phyloP scores from a whole-genome alignment of 345 rosid genomes.

The Citrus mangshanensis region DNA sequence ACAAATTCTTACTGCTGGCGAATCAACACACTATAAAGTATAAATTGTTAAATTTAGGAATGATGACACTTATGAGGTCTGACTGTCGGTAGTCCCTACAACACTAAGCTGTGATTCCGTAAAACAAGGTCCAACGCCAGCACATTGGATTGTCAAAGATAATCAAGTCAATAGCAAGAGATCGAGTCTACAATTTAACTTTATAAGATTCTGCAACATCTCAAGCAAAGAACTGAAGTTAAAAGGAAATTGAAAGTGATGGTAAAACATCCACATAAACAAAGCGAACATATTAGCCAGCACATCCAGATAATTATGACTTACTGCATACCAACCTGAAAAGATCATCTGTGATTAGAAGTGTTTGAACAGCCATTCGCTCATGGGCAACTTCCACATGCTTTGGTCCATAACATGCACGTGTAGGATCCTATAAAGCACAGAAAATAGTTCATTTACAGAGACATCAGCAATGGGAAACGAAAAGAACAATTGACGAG shows the following conservation, averaged over 20 bases:
- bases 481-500: background rate
- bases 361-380: conserved; percentile 91
- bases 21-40: no score
- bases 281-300: background rate
- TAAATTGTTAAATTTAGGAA: no score
- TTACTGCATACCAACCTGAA: conserved; percentile 58
- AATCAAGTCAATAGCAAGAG: background rate
- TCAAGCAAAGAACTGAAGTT: background rate
- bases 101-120: background rate
- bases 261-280: background rate
- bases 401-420: conserved; percentile 98
- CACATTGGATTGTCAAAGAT: background rate
- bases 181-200: background rate
- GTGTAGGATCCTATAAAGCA: conserved; percentile 53
- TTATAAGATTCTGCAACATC: background rate
- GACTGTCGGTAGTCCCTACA: background rate
- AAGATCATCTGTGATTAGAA: conserved; percentile 87
- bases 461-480: background rate
- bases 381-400: conserved; percentile 98
- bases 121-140: background rate
- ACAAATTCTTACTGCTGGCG: background rate
- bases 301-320: background rate
- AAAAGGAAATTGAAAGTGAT: no score
- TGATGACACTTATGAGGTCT: no score
- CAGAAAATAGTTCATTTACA: conserved; percentile 2